Evolutionary conservation across 1,284 basidiomycete genomes (phyloP), one percentile per base, ranked within the genome.

Genomic region (Termitomyces sp.): DNA sequence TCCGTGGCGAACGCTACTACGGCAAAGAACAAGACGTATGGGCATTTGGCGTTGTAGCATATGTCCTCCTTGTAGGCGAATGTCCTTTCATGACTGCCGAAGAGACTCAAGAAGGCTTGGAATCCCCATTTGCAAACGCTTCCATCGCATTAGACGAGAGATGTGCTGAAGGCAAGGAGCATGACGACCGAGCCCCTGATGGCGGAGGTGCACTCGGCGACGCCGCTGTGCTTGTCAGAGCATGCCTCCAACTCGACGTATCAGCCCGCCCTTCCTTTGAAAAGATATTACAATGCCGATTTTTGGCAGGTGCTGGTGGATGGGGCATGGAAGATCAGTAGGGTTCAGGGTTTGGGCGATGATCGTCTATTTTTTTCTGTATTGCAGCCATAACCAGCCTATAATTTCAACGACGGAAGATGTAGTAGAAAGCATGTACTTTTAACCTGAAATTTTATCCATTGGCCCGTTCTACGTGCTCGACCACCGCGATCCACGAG

Each of bases 1-100:
- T 99, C 49, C 86, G 92, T 19, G 96, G 96, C 9, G 94, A 97
- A 67, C 84, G 92, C 57, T 99, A 99, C 68, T 81, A 88, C 53
- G 96, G 96, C 41, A 96, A 95, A 69, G 94, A 96, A 67, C 95
- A 98, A 72, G 96, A 99, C 64, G 88, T 99, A 0, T 99, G 96
- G 96, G 96, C 96, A 0, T 90, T 97, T 55, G 96, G 96, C n/a
- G 94, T 98, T 10, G 92, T 99, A 15, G 92, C 88, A 10, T 99
- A 95, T 68, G 97, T 99, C 53, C 82, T 99, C 55, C 81, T 99
- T 13, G 90, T 94, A 24, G 96, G 96, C 19, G 94, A 98, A 74
- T 97, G 93, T 64, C 94, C 95, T 0, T 97, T 97, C 74, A 84
- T 88, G 70, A 91, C 88, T 3, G 86, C 89, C 1, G 85, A 83